Conservation (phyloP, 352 stramenopile genomes). For the Phytophthora colocasiae region DNA sequence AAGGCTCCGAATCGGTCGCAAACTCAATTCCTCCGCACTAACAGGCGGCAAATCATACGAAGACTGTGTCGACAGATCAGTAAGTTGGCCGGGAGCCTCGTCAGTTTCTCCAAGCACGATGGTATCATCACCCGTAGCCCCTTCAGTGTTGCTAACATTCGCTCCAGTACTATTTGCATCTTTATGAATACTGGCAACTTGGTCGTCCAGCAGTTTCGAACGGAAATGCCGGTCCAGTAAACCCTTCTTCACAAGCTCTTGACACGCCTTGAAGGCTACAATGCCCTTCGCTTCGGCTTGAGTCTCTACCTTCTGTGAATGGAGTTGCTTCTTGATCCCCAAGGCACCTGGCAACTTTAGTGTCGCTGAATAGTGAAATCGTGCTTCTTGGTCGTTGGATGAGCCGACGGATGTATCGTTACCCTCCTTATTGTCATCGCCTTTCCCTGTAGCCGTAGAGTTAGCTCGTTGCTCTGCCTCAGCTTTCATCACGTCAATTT, state of each 20-base stretch:
- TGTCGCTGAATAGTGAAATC: slow-evolving; percentile 72
- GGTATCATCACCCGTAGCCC: slow-evolving; percentile 33
- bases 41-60: slow-evolving; percentile 86
- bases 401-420: slow-evolving; percentile 11
- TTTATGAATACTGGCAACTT: slow-evolving; percentile 44
- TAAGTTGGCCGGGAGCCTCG: slow-evolving; percentile 41
- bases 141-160: slow-evolving; percentile 7
- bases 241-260: slow-evolving; percentile 75
- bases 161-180: slow-evolving; percentile 17
- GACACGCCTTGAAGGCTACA: slow-evolving; percentile 81
- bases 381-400: slow-evolving; percentile 23
- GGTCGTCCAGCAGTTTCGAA: slow-evolving; percentile 72
- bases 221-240: slow-evolving; percentile 76
- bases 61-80: slow-evolving; percentile 81
- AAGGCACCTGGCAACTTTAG: slow-evolving; percentile 67
- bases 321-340: slow-evolving; percentile 67
- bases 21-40: slow-evolving; percentile 74
- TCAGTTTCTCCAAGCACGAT: slow-evolving; percentile 45
- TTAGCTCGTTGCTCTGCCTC: slow-evolving; percentile 45
- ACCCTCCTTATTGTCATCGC: slow-evolving; percentile 23
- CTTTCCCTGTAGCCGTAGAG: slow-evolving; percentile 14
- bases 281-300: slow-evolving; percentile 81
- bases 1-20: slow-evolving; percentile 70
- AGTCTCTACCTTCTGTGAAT: slow-evolving; percentile 66
- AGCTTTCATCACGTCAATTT: slow-evolving; percentile 76